Percentiles rank a stretch among this genome's conserved stretches.
phyloP scores from a whole-genome alignment of 805 yeast genomes.

The Dipodascus geniculatus region DNA sequence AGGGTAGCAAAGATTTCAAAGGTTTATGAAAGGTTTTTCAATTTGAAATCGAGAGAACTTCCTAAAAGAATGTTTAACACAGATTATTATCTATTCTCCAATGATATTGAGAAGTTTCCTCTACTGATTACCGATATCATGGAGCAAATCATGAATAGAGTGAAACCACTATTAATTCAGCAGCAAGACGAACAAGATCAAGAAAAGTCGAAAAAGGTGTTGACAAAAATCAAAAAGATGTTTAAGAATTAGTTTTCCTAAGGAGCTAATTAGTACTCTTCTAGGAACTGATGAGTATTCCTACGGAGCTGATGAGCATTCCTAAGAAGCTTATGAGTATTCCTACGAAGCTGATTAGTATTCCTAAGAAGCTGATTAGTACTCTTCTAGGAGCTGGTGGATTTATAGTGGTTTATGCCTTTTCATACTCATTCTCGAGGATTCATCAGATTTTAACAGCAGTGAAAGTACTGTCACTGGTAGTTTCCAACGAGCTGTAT shows the following conservation, averaged over 20 bases:
- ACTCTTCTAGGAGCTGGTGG: no score
- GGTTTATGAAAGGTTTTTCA: neutral
- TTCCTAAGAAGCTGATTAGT: no score
- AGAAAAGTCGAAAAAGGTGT: neutral
- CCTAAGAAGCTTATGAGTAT: no score
- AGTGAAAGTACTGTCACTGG: neutral
- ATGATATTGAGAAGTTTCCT: neutral
- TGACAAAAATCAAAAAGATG: neutral
- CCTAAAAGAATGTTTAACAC: neutral
- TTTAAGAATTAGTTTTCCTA: neutral
- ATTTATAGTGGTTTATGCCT: neutral
- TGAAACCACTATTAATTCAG: neutral
- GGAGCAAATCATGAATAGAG: neutral
- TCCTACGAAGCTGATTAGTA: no score
- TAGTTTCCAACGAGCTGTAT: neutral
- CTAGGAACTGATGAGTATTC: no score
- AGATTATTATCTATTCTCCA: neutral
- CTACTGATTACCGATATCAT: neutral
- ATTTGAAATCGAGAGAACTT: neutral
- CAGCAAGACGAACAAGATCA: neutral
- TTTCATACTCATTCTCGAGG: neutral
- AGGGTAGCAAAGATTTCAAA: neutral
- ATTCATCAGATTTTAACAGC: neutral
- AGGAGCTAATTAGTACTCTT: no score
- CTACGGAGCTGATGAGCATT: no score